Conservation (phyloP, 129 eudicot species). For the Erigeron canadensis region DNA sequence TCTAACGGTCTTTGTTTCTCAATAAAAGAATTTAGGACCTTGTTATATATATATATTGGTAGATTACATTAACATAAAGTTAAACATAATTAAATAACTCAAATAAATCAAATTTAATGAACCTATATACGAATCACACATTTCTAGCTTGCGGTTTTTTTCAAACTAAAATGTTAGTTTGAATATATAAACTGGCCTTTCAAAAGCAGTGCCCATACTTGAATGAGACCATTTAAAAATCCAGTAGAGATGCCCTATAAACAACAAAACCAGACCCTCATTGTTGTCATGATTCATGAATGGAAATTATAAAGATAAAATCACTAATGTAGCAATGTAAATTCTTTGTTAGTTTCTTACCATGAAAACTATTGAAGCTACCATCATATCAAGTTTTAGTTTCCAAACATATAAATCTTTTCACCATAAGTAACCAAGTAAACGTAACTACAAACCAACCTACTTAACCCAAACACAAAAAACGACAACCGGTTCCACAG, state of each 20-base stretch:
- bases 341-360: slow-evolving; percentile 21
- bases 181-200: slow-evolving; percentile 54
- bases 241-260: slow-evolving; percentile 41
- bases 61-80: too few species aligned
- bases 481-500: slow-evolving; percentile 26
- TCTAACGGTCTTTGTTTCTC: too few species aligned
- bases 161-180: too few species aligned
- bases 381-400: slow-evolving; percentile 28
- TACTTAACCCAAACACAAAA: slow-evolving; percentile 34
- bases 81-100: too few species aligned
- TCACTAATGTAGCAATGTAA: background rate
- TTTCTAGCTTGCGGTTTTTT: too few species aligned
- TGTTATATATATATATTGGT: too few species aligned
- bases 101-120: too few species aligned
- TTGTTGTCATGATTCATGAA: background rate
- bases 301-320: slow-evolving; percentile 3
- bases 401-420: slow-evolving; percentile 37
- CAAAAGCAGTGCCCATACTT: slow-evolving; percentile 45
- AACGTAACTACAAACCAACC: slow-evolving; percentile 28
- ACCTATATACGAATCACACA: too few species aligned
- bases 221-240: slow-evolving; percentile 37
- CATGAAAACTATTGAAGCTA: slow-evolving; percentile 40
- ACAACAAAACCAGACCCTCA: background rate
- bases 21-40: too few species aligned
- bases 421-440: slow-evolving; percentile 31